phyloP scores from a whole-genome alignment of 306 rosid genomes.

The Glycine latifolia region DNA sequence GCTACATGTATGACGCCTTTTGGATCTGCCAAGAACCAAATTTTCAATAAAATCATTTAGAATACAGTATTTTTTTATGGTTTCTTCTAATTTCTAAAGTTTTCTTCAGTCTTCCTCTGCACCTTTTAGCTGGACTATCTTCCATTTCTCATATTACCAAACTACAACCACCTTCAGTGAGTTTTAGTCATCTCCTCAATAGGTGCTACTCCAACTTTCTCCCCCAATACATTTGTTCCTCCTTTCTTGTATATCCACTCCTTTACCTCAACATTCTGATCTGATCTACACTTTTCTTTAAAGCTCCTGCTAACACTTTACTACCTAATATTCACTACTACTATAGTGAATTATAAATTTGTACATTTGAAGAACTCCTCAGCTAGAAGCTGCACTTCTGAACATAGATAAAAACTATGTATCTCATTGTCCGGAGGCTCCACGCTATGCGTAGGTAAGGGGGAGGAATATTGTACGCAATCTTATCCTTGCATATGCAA shows the following conservation, averaged over 20 bases:
- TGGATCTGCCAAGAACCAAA: neutral
- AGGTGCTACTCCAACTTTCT: neutral
- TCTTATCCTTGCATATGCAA: too few relatives aligned
- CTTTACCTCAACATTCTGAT: conserved; percentile 6
- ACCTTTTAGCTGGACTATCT: neutral
- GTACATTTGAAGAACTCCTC: conserved; percentile 13
- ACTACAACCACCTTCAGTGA: conserved; percentile 33
- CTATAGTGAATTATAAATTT: conserved; percentile 18
- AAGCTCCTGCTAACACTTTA: neutral
- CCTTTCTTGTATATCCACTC: conserved; percentile 6
- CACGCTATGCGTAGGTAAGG: too few relatives aligned
- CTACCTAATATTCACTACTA: conserved; percentile 16
- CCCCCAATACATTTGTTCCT: conserved; percentile 18
- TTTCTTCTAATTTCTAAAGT: neutral
- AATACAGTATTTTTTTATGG: neutral
- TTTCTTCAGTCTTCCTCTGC: neutral
- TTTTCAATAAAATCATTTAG: conserved; percentile 22
- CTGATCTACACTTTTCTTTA: neutral
- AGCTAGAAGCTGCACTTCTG: conserved; percentile 16
- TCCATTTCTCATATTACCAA: conserved; percentile 25
- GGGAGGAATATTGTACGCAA: too few relatives aligned
- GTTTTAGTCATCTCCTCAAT: neutral
- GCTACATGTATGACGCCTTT: neutral
- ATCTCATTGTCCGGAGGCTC: too few relatives aligned
- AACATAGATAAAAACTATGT: conserved; percentile 6